These are phyloP conservation scores for Vaccinium myrtillus DNA, from an alignment of 148 eudicot genomes.

Conservation along the genomic window DNA sequence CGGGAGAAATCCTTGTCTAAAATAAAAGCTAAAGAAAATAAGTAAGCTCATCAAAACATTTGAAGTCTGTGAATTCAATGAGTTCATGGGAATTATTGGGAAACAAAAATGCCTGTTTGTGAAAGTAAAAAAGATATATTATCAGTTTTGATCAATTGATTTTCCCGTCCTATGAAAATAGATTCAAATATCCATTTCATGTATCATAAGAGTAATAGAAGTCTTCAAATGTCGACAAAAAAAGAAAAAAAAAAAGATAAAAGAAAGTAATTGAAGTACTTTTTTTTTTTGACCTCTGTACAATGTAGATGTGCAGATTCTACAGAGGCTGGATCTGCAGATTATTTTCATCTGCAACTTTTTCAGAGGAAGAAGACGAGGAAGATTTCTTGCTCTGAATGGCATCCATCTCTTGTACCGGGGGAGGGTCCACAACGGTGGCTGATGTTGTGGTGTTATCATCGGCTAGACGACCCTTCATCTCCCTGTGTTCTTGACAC, in stretches of 20 bases:
- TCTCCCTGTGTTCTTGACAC: conserved; percentile 83
- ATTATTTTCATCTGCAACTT: conserved; percentile 18
- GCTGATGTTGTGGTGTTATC: conserved; percentile 19
- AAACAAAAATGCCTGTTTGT: neutral
- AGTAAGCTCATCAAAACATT: neutral
- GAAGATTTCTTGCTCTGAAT: conserved; percentile 18
- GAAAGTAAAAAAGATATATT: neutral
- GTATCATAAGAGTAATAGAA: neutral
- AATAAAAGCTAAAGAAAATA: neutral
- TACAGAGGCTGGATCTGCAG: conserved; percentile 40
- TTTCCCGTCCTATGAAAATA: neutral
- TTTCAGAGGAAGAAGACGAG: conserved; percentile 24
- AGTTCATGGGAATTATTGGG: neutral
- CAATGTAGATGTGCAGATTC: neutral
- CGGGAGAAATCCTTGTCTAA: neutral
- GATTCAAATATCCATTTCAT: neutral
- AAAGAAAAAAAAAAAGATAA: too few relatives aligned
- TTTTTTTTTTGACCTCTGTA: conserved; percentile 7
- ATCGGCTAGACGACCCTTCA: conserved; percentile 50
- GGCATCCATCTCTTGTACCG: conserved; percentile 56
- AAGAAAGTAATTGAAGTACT: neutral
- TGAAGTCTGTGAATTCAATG: neutral
- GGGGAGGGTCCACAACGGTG: conserved; percentile 56
- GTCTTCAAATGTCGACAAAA: neutral
- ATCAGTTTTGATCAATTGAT: neutral